Percentiles rank a stretch among this genome's conserved stretches.
phyloP scores from a whole-genome alignment of 306 rosid genomes.

The Carpinus fangiana region DNA sequence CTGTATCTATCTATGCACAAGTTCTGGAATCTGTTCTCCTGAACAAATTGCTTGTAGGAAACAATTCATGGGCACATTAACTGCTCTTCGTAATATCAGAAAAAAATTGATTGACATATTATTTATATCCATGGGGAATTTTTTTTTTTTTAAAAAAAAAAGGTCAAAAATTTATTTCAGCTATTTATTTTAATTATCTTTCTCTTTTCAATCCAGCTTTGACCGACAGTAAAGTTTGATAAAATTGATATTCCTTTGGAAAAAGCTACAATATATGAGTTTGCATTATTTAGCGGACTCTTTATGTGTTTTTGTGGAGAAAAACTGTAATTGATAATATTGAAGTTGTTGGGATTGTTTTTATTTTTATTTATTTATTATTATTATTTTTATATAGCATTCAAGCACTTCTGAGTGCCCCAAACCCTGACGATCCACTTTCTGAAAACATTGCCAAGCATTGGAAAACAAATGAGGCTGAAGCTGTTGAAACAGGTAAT shows the following conservation, averaged over 20 bases:
- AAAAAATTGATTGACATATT: not conserved
- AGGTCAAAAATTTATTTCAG: not conserved
- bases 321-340: not conserved
- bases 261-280: not conserved
- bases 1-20: not conserved
- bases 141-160: not conserved
- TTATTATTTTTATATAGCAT: conserved; percentile 44
- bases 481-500: conserved; percentile 96
- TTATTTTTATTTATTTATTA: not conserved
- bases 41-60: conserved; percentile 13
- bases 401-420: conserved; percentile 98
- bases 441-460: conserved; percentile 98
- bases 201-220: not conserved
- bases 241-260: not conserved
- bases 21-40: not conserved
- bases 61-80: not conserved
- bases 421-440: conserved; percentile 96
- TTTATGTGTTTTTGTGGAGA: not conserved
- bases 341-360: not conserved
- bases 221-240: not conserved
- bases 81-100: not conserved
- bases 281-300: not conserved
- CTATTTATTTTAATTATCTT: not conserved
- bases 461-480: conserved; percentile 88
- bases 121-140: not conserved